These are phyloP conservation scores for Yarrowia keelungensis DNA, from an alignment of 805 yeast genomes.

Conservation along the genomic window DNA sequence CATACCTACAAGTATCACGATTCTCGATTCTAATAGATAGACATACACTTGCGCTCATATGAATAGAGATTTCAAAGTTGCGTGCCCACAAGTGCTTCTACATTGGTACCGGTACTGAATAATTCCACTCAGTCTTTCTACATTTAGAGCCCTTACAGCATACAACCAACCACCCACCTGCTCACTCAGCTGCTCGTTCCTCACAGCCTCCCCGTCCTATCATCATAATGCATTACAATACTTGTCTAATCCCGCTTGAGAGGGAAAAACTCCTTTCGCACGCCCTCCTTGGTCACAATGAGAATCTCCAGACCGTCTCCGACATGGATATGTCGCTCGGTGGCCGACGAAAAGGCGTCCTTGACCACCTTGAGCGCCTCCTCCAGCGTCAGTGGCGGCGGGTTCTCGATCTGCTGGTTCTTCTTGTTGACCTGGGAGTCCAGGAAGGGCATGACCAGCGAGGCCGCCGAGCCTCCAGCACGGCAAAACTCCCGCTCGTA, in stretches of 20 bases:
- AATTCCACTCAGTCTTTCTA: too few species aligned
- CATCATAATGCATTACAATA: conserved; percentile 12
- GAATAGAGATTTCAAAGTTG: too few species aligned
- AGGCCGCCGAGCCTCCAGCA: conserved; percentile 98
- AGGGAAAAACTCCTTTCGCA: conserved; percentile 79
- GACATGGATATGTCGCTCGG: conserved; percentile 97
- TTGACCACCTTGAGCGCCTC: conserved; percentile 87
- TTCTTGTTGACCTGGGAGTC: conserved; percentile 97
- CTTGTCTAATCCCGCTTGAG: conserved; percentile 77
- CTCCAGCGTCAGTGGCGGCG: conserved; percentile 73
- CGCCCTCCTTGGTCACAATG: conserved; percentile 93
- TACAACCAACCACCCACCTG: too few species aligned
- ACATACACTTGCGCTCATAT: too few species aligned
- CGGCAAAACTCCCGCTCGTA: conserved; percentile 97
- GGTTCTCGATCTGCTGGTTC: conserved; percentile 72
- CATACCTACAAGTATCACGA: too few species aligned
- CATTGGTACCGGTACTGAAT: too few species aligned
- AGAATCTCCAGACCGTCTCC: conserved; percentile 95
- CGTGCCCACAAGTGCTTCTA: too few species aligned
- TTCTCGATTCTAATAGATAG: too few species aligned
- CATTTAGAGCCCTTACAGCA: too few species aligned
- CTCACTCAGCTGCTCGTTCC: too few species aligned
- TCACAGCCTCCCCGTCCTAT: neutral
- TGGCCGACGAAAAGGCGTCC: conserved; percentile 95
- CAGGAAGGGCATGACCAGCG: conserved; percentile 94